These are phyloP conservation scores for Pseudonitzschia delicatissima DNA, from an alignment of 108 stramenopile genomes.

Conservation along the genomic window DNA sequence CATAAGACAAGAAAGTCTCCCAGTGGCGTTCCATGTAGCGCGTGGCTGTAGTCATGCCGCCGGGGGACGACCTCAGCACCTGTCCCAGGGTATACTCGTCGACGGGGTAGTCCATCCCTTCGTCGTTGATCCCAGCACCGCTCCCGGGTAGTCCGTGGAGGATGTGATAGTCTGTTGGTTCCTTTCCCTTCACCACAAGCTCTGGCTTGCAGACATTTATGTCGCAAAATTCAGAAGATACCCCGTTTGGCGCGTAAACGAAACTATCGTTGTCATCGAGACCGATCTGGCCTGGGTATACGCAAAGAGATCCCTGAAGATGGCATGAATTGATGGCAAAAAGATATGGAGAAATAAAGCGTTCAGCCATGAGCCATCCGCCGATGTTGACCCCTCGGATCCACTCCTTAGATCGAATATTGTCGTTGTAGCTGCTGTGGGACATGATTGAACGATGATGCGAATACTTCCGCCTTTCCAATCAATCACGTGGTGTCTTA, in stretches of 20 bases:
- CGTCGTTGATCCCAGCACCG: neutral
- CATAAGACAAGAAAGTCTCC: conserved; percentile 61
- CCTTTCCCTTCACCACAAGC: conserved; percentile 6
- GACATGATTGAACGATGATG: no score
- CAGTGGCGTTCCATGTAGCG: conserved; percentile 66
- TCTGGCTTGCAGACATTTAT: conserved; percentile 30
- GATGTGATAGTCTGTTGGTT: conserved; percentile 30
- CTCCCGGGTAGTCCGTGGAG: neutral
- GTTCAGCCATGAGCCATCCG: conserved; percentile 63
- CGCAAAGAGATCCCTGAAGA: conserved; percentile 40
- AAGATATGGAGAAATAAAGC: conserved; percentile 67
- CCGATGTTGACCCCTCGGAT: conserved; percentile 67
- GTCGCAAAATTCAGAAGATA: conserved; percentile 27
- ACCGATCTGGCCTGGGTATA: conserved; percentile 43
- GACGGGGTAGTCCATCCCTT: conserved; percentile 47
- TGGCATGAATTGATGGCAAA: conserved; percentile 63
- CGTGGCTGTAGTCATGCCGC: conserved; percentile 25
- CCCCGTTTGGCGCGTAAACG: no score
- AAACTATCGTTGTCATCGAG: neutral
- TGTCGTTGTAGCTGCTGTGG: neutral
- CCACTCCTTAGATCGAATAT: conserved; percentile 21
- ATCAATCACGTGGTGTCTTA: no score
- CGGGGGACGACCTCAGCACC: conserved; percentile 21
- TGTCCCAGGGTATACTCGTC: conserved; percentile 50
- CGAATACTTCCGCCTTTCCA: no score